Base-by-base conservation (phyloP, 2,329 filamentous ascomycete genomes). In the Coniosporium tulheliwenetii region DNA sequence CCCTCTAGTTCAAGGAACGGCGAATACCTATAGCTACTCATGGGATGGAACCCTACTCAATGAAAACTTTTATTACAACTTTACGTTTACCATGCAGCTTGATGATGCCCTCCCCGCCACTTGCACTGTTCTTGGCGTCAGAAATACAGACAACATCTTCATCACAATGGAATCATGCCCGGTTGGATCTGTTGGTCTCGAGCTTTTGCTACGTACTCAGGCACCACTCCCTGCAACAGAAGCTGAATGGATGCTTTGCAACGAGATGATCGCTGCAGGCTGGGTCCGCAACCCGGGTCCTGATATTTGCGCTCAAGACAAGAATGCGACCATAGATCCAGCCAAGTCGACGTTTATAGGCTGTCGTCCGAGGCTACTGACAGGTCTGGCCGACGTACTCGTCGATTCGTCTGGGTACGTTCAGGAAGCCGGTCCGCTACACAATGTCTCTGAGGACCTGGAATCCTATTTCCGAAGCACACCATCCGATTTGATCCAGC, bases 301-400 rank as follows among this genome's bases (percentile, higher is more conserved):
- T 8, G 10, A 45, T 1, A 36, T 44, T 0, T 55, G 54, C 32
- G 38, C 40, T 26, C 19, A 26, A 7, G 7, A 26, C 19, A 26
- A 7, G 14, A 8, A n/a, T 8, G 36, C 32, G 13, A 42, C 34
- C 1, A 16, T 49, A 10, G 35, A 46, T 34, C 13, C 36, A 0
- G 41, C 43, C 1, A 49, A 50, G 29, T 46, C 49, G 9, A 43
- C 50, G 0, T 58, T 62, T 16, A 45, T 67, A 1, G 45, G 52
- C 3, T 70, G 66, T 37, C 50, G 43, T 5, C 59, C 60, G 1
- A 45, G 33, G 5, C n/a, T 67, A 1, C 14, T 46, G 0, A 53
- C 49, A 1, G 61, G 55, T 1, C 10, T 40, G 1, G 65, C 60
- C 9, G 52, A 57, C 1, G 49, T 67, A 9, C 44, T 43, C 0